phyloP scores from a whole-genome alignment of 805 yeast species.

The Cyberlindnera galapagoensis region DNA sequence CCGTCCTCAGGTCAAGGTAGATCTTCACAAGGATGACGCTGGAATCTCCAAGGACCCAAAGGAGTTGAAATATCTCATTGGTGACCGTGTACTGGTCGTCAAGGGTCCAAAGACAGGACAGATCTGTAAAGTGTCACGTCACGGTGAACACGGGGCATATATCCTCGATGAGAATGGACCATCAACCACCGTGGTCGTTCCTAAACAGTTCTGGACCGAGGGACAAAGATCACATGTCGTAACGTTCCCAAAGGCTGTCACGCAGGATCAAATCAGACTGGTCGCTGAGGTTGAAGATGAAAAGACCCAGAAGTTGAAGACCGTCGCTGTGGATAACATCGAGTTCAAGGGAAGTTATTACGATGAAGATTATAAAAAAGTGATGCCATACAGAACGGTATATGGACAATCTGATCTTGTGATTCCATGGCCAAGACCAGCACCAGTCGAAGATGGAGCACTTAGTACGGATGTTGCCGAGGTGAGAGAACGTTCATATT shows the following conservation, averaged over 20 bases:
- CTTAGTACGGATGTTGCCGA: conserved; percentile 50
- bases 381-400: conserved; percentile 75
- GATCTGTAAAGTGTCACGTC: conserved; percentile 58
- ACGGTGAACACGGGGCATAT: conserved; percentile 55
- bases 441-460: conserved; percentile 44
- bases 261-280: conserved; percentile 55
- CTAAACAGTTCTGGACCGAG: conserved; percentile 65
- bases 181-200: conserved; percentile 55
- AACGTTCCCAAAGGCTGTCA: conserved; percentile 59
- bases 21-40: conserved; percentile 24
- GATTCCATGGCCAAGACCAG: conserved; percentile 89
- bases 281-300: conserved; percentile 74
- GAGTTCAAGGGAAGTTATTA: conserved; percentile 63
- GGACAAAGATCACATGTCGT: conserved; percentile 68
- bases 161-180: conserved; percentile 65
- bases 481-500: conserved; percentile 68
- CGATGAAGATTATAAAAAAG: conserved; percentile 64
- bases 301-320: conserved; percentile 48
- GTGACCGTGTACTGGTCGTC: conserved; percentile 70
- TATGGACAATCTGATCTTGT: conserved; percentile 59
- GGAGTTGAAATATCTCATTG: conserved; percentile 59
- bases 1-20: conserved; percentile 27
- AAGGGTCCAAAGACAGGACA: conserved; percentile 72
- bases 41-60: conserved; percentile 38
- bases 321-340: conserved; percentile 75